These are phyloP conservation scores for Cicer judaicum DNA, from an alignment of 306 rosid species.

Conservation along the genomic window DNA sequence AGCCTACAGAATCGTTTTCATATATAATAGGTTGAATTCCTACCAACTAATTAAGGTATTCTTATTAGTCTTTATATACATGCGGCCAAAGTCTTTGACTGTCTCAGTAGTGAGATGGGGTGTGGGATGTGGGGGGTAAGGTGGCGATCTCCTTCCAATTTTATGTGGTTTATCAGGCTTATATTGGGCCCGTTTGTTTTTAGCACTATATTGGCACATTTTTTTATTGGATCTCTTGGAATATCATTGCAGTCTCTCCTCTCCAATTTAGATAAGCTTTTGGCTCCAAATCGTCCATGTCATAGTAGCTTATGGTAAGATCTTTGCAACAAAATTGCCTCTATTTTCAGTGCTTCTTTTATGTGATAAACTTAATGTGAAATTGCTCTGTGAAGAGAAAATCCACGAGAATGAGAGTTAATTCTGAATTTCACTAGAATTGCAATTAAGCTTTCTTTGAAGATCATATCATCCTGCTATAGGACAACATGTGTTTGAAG, in stretches of 20 bases:
- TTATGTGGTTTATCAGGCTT: slow-evolving; percentile 13
- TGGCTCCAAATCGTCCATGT: slow-evolving; percentile 80
- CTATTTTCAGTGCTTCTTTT: slow-evolving; percentile 14
- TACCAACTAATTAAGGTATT: not conserved
- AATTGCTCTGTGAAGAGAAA: slow-evolving; percentile 23
- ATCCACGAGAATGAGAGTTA: slow-evolving; percentile 4
- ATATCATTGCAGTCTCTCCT: slow-evolving; percentile 70
- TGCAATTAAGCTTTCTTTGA: slow-evolving; percentile 23
- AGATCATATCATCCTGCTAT: slow-evolving; percentile 2
- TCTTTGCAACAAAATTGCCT: slow-evolving; percentile 26
- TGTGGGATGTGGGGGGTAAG: not conserved
- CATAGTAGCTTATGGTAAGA: slow-evolving; percentile 85
- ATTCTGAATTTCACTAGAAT: slow-evolving; percentile 10
- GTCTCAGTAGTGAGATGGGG: not conserved
- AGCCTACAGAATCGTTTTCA: not conserved
- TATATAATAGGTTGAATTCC: slow-evolving; percentile 6
- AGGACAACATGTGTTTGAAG: slow-evolving; percentile 17
- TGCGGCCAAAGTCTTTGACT: not conserved
- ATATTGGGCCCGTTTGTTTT: slow-evolving; percentile 22
- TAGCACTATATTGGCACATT: slow-evolving; percentile 1
- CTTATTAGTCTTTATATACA: not conserved
- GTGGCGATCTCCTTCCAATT: not conserved
- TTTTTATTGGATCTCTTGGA: slow-evolving; percentile 35
- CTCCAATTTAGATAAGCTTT: slow-evolving; percentile 78
- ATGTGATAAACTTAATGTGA: not conserved